These are phyloP conservation scores for Ramalina intermedia DNA, from an alignment of 495 filamentous ascomycete genomes.

Conservation along the genomic window DNA sequence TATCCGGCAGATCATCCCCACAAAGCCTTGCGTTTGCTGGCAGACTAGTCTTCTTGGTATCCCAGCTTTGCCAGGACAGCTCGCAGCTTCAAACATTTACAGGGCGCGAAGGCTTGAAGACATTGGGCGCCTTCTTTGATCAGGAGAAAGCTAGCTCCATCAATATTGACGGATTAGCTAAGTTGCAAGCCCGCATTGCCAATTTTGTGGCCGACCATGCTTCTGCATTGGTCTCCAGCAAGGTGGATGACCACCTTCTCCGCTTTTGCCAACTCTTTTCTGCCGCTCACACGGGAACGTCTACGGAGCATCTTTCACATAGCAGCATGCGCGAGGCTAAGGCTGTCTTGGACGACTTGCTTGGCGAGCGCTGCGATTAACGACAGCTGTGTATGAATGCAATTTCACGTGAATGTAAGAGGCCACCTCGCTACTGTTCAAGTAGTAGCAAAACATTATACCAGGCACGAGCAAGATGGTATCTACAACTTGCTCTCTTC, in stretches of 20 bases:
- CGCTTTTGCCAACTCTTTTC: no score
- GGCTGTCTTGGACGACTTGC: no score
- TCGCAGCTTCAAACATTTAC: constrained; percentile 26
- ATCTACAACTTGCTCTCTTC: constrained; percentile 28
- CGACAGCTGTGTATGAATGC: no score
- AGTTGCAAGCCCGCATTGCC: not conserved
- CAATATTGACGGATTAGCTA: not conserved
- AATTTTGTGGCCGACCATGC: not conserved
- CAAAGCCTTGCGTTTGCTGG: not conserved
- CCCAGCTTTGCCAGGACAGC: constrained; percentile 25
- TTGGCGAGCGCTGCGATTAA: no score
- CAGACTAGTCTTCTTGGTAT: constrained; percentile 10
- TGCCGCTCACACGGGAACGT: no score
- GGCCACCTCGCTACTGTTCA: no score
- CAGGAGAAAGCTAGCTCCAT: not conserved
- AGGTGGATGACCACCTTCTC: no score
- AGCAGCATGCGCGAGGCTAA: no score
- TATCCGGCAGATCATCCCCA: not conserved
- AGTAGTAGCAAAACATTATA: no score
- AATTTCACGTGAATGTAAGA: no score
- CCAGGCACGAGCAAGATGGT: no score
- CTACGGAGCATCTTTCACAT: no score
- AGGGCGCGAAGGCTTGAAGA: constrained; percentile 26
- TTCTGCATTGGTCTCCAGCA: not conserved
- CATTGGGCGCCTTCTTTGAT: constrained; percentile 30